phyloP scores from a whole-genome alignment of 179 eudicot genomes.

The Heliamphora pulchella region DNA sequence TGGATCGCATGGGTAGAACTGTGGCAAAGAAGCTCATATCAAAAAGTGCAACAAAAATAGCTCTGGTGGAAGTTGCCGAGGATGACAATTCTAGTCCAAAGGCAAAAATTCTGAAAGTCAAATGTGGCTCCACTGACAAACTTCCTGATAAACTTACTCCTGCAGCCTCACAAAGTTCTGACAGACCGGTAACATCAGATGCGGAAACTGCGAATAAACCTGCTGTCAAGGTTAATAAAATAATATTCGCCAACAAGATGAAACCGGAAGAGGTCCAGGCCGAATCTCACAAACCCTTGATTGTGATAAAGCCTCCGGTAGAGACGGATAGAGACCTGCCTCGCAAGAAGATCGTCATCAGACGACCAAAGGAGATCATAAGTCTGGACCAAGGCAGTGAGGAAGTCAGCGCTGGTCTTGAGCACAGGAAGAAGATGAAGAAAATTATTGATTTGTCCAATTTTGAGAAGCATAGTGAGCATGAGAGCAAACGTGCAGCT shows the following conservation, averaged over 20 bases:
- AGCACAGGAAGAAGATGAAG: constrained; percentile 69
- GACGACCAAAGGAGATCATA: constrained; percentile 59
- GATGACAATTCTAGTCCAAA: constrained; percentile 55
- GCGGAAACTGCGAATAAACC: constrained; percentile 48
- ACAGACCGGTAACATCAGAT: constrained; percentile 51
- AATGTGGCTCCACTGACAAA: constrained; percentile 57
- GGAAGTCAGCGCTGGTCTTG: constrained; percentile 50
- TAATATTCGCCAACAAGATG: constrained; percentile 56
- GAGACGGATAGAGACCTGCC: constrained; percentile 50
- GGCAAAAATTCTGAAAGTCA: constrained; percentile 70
- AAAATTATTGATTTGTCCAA: constrained; percentile 64
- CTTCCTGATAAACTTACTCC: constrained; percentile 46
- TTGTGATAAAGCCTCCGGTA: constrained; percentile 72
- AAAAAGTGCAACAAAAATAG: constrained; percentile 40
- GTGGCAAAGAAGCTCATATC: constrained; percentile 42
- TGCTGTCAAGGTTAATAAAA: constrained; percentile 62
- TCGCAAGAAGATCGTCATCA: constrained; percentile 66
- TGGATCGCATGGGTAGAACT: constrained; percentile 39
- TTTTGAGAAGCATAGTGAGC: constrained; percentile 36
- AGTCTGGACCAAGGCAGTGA: constrained; percentile 53
- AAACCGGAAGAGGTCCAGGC: constrained; percentile 50
- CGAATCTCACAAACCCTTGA: constrained; percentile 56
- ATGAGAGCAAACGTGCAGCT: constrained; percentile 25
- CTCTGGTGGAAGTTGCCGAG: constrained; percentile 47
- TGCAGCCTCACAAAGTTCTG: constrained; percentile 40